Conservation (phyloP, 352 stramenopile genomes). For the Pythium brachiatum region DNA sequence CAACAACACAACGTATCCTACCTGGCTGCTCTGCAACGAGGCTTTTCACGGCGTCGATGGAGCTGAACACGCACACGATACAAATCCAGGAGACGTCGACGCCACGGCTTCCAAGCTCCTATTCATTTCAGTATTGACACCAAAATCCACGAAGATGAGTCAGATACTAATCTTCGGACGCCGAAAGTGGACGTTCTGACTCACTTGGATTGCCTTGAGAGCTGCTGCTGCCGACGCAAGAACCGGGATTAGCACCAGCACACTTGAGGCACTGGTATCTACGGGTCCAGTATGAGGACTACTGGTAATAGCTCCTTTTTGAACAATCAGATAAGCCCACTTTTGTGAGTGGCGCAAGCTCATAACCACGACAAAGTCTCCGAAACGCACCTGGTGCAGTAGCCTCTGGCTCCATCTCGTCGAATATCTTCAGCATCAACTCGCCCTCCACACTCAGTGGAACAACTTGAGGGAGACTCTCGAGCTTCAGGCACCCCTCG, state of each 20-base stretch:
- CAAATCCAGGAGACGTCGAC: conserved; percentile 7
- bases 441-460: no score
- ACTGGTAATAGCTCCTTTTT: no score
- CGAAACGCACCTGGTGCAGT: not conserved
- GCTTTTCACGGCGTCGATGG: conserved; percentile 3
- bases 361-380: no score
- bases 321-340: no score
- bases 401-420: conserved; percentile 19
- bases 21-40: conserved; percentile 7
- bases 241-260: conserved; percentile 7
- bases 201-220: conserved; percentile 11
- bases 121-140: no score
- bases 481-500: conserved; percentile 3
- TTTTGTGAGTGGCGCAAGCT: no score
- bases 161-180: no score
- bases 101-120: conserved; percentile 14
- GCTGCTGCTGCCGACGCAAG: conserved; percentile 2
- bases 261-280: not conserved
- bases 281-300: no score
- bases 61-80: conserved; percentile 20
- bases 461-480: not conserved
- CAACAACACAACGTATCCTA: not conserved
- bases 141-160: no score
- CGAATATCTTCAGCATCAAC: conserved; percentile 19
- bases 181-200: no score